A percentile compares a stretch with the other conserved stretches of the same genome.
Conservation (phyloP, 2,329 filamentous ascomycete species). For the Talaromyces sp. region DNA sequence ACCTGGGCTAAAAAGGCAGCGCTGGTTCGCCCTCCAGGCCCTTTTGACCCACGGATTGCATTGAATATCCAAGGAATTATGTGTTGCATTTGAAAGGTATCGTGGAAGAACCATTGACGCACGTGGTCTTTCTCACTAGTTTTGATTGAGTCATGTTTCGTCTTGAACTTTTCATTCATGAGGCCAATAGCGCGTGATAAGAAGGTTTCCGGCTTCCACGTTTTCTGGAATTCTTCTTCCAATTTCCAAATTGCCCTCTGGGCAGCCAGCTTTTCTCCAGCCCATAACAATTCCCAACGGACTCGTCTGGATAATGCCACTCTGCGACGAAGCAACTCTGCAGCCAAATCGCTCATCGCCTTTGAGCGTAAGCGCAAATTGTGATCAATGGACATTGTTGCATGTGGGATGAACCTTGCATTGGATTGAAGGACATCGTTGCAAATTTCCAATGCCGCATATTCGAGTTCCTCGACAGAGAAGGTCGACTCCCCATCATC, state of each 20-base stretch:
- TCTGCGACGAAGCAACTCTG: slow-evolving; percentile 60
- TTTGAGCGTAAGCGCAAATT: slow-evolving; percentile 69
- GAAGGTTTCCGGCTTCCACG: slow-evolving; percentile 60
- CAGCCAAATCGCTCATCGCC: slow-evolving; percentile 70
- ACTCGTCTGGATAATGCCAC: slow-evolving; percentile 61
- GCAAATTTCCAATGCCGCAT: slow-evolving; percentile 74
- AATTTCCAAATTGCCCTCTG: slow-evolving; percentile 73
- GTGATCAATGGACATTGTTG: slow-evolving; percentile 71
- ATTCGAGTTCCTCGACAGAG: slow-evolving; percentile 63
- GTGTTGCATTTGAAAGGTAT: slow-evolving; percentile 66
- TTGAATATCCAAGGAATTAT: slow-evolving; percentile 76
- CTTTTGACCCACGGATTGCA: slow-evolving; percentile 67
- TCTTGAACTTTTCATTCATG: slow-evolving; percentile 72
- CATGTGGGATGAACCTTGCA: slow-evolving; percentile 66
- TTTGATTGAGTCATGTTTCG: slow-evolving; percentile 56
- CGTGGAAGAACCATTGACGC: slow-evolving; percentile 80
- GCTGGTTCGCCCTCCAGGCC: slow-evolving; percentile 52
- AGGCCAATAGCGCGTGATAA: slow-evolving; percentile 69
- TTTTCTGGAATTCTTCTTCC: slow-evolving; percentile 65
- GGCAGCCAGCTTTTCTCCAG: slow-evolving; percentile 84
- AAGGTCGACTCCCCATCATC: slow-evolving; percentile 64
- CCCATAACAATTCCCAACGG: slow-evolving; percentile 77
- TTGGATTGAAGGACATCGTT: slow-evolving; percentile 74
- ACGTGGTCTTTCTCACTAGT: slow-evolving; percentile 69
- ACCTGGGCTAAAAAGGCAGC: slow-evolving; percentile 42